Base-by-base conservation (phyloP, 2,329 filamentous ascomycete species). In the Plectosphaerella plurivora region DNA sequence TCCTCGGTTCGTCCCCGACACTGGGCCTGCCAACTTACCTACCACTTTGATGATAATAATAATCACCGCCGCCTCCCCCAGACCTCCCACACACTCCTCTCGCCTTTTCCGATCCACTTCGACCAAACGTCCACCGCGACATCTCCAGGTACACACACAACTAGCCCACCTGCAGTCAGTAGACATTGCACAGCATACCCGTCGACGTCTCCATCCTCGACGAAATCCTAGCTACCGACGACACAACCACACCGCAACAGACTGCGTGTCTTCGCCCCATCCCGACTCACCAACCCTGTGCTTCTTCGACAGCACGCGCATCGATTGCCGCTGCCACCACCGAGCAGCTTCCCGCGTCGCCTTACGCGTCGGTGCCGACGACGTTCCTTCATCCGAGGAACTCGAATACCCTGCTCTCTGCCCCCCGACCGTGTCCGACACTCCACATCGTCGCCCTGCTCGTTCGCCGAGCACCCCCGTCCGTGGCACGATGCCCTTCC, bases 401-500 rank as follows among this genome's bases (percentile, higher is more conserved):
- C 28, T 33, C 28, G 28, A 33, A 33, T 33, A 33, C 28, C 25
- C 42, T 20, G 20, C 16, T 33, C n/a, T 24, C 28, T 16, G 22
- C 37, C n/a, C 24, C 22, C 10, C 36, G 20, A 25, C 37, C 39
- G 37, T 20, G n/a, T 20, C 48, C 37, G 16, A 59, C 57, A 53
- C 53, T 37, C 25, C 49, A 53, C 52, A 48, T 47, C 50, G 44
- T 46, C 48, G 47, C 37, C 22, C 60, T 63, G 67, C 69, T 71
- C 67, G 67, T 51, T 57, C 51, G 50, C 66, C 66, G 72, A 72
- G 69, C 68, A 64, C 60, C 58, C 60, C 58, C 54, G 57, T 57
- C 47, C 51, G 18, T 53, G 63, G 61, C 70, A 73, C 64, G 55
- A 97, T 97, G 93, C 90, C 91, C 74, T 85, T 89, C 67, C 82